Conservation (phyloP, 1,284 basidiomycete species). For the Mycena sp. region DNA sequence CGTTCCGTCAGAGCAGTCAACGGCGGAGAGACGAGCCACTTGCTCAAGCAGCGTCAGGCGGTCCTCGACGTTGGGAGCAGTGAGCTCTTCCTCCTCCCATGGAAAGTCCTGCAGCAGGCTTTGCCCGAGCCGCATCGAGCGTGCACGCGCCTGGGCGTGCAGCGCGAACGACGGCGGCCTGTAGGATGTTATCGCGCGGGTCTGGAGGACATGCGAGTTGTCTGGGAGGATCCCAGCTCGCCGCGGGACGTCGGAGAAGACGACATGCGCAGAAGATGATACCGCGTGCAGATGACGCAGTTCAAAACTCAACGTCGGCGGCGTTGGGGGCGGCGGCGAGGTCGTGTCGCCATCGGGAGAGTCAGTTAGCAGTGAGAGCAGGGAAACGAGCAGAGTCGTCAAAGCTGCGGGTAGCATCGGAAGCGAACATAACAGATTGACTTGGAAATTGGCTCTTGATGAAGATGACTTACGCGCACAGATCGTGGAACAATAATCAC, state of each 20-base stretch:
- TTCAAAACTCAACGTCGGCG: slow-evolving; percentile 41
- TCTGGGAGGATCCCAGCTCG: slow-evolving; percentile 27
- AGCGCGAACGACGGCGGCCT: slow-evolving; percentile 63
- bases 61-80: slow-evolving; percentile 78
- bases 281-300: slow-evolving; percentile 75
- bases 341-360: slow-evolving; percentile 37
- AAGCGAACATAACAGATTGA: slow-evolving; percentile 20
- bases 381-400: slow-evolving; percentile 54
- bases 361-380: slow-evolving; percentile 38
- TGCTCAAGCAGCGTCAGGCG: slow-evolving; percentile 77
- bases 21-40: not conserved
- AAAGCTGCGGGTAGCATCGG: slow-evolving; percentile 57
- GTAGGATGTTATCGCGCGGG: slow-evolving; percentile 51
- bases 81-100: slow-evolving; percentile 72
- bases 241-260: slow-evolving; percentile 64
- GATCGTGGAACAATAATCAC: no score
- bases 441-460: no score
- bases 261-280: slow-evolving; percentile 60
- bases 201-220: slow-evolving; percentile 49
- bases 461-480: no score
- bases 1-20: not conserved
- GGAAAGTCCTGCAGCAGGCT: slow-evolving; percentile 48
- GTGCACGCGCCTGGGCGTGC: slow-evolving; percentile 57
- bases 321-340: not conserved
- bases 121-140: slow-evolving; percentile 59